A percentile compares a stretch with the other conserved stretches of the same genome.
phyloP scores from a whole-genome alignment of 202 grass and related monocot genomes.

The Saccharum hybrid region DNA sequence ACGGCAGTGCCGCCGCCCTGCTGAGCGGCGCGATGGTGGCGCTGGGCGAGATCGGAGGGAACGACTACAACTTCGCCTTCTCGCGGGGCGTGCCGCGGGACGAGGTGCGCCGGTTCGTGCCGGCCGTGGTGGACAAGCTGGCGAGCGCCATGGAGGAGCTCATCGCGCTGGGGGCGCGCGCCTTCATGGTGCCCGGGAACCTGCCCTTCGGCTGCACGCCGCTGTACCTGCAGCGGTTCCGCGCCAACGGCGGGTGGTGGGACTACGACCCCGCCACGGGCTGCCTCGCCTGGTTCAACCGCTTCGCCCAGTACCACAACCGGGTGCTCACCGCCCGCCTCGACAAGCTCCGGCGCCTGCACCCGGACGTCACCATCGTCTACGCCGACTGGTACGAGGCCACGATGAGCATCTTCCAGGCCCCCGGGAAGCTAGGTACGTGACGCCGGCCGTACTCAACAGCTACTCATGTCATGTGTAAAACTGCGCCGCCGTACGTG shows the following conservation, averaged over 20 bases:
- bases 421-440: slow-evolving; percentile 64
- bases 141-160: slow-evolving; percentile 60
- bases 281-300: slow-evolving; percentile 69
- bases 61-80: slow-evolving; percentile 85
- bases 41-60: slow-evolving; percentile 87
- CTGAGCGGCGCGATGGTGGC: slow-evolving; percentile 61
- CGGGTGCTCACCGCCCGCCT: slow-evolving; percentile 47
- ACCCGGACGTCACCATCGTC: slow-evolving; percentile 63
- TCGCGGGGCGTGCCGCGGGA: slow-evolving; percentile 28
- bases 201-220: slow-evolving; percentile 68
- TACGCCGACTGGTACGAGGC: slow-evolving; percentile 88
- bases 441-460: neutral
- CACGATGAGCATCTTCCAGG: slow-evolving; percentile 69
- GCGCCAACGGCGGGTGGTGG: neutral
- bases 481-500: neutral
- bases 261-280: slow-evolving; percentile 56
- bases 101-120: slow-evolving; percentile 49
- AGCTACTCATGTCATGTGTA: too few species aligned
- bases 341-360: slow-evolving; percentile 24
- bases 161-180: slow-evolving; percentile 55
- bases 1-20: neutral
- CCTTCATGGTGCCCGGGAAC: slow-evolving; percentile 79
- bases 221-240: slow-evolving; percentile 45
- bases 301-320: slow-evolving; percentile 67
- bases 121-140: slow-evolving; percentile 59